phyloP scores from a whole-genome alignment of 768 basidiomycete genomes.

The Lactifluus subvellereus region DNA sequence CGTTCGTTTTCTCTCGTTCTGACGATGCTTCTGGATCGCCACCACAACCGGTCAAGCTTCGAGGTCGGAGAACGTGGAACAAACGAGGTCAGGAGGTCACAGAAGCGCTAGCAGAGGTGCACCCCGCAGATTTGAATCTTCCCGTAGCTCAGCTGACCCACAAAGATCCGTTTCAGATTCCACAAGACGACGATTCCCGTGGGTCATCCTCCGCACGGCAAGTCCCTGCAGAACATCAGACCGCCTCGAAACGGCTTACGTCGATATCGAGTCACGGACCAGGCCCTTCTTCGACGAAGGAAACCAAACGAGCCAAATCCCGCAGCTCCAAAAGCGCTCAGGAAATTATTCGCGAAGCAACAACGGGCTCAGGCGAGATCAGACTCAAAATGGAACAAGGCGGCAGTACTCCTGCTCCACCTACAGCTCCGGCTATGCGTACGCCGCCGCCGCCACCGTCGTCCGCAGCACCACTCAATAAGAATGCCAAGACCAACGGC shows the following conservation, averaged over 20 bases:
- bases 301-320: conserved; percentile 4
- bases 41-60: conserved; percentile 10
- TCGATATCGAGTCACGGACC: conserved; percentile 19
- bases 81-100: conserved; percentile 25
- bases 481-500: neutral
- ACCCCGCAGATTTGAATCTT: neutral
- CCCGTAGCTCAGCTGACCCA: conserved; percentile 4
- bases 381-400: conserved; percentile 4
- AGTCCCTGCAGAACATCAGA: neutral
- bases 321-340: conserved; percentile 12
- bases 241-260: conserved; percentile 18
- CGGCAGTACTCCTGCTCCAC: neutral
- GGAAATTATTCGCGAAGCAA: conserved; percentile 15
- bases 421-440: neutral
- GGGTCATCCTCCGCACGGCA: conserved; percentile 12
- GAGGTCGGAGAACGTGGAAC: conserved; percentile 23
- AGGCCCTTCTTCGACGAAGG: conserved; percentile 3
- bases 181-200: conserved; percentile 10
- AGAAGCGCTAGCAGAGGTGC: conserved; percentile 8
- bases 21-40: conserved; percentile 20
- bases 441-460: neutral
- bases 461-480: neutral
- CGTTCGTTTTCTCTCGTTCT: conserved; percentile 17
- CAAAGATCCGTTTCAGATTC: conserved; percentile 15
- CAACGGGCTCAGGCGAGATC: neutral